Conservation (phyloP, 2,329 filamentous ascomycete species). For the Blastomyces parvus region DNA sequence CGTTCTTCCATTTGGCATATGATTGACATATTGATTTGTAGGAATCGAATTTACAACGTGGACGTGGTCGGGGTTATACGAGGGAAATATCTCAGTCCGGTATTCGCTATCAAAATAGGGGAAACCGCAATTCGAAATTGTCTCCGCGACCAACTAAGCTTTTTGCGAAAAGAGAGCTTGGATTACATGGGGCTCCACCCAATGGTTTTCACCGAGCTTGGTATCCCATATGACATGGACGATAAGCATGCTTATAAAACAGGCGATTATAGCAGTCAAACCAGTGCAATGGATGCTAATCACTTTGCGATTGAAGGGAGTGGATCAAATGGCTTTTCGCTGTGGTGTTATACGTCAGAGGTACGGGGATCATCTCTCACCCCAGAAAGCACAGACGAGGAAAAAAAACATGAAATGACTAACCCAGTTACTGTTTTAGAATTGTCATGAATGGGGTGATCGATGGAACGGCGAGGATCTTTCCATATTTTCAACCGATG, state of each 20-base stretch:
- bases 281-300: constrained; percentile 88
- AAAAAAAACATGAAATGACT: background rate
- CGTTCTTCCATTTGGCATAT: constrained; percentile 8
- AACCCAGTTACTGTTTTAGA: constrained; percentile 41
- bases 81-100: constrained; percentile 77
- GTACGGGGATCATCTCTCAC: constrained; percentile 38
- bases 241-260: constrained; percentile 91
- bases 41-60: constrained; percentile 90
- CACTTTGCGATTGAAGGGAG: constrained; percentile 85
- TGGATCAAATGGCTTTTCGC: constrained; percentile 69
- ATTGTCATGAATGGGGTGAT: constrained; percentile 81
- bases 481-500: constrained; percentile 79
- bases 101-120: constrained; percentile 85
- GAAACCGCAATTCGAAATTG: constrained; percentile 92
- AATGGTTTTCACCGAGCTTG: constrained; percentile 86
- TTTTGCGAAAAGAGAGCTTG: constrained; percentile 75
- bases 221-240: constrained; percentile 98
- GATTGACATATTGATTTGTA: constrained; percentile 20
- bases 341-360: constrained; percentile 76
- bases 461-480: constrained; percentile 97
- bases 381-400: constrained; percentile 45
- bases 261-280: constrained; percentile 88
- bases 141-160: constrained; percentile 74
- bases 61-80: constrained; percentile 88
- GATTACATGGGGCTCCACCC: constrained; percentile 83